These are phyloP conservation scores for Fagus crenata DNA, from an alignment of 306 rosid species.

Conservation along the genomic window DNA sequence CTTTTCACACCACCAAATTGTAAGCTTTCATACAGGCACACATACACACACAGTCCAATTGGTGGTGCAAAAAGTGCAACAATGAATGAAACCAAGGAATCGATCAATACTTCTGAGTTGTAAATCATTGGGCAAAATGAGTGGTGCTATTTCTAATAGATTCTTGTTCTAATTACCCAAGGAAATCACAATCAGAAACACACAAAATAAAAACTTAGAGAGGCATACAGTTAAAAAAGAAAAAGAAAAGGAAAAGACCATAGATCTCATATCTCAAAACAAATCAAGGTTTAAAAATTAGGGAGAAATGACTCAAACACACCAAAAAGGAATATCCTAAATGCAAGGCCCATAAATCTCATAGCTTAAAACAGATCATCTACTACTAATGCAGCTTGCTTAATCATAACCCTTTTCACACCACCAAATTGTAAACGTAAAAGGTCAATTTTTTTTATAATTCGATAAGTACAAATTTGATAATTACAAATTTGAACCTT, in stretches of 20 bases:
- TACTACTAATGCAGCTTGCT: background rate
- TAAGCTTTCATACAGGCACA: background rate
- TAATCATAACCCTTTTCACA: background rate
- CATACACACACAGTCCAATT: background rate
- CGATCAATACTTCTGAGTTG: background rate
- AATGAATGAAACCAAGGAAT: background rate
- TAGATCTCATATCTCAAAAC: no score
- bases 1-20: background rate
- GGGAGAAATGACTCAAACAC: no score
- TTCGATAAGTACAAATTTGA: no score
- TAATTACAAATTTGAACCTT: no score
- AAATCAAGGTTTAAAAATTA: no score
- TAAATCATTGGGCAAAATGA: background rate
- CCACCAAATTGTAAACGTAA: background rate
- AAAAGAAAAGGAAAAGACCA: no score
- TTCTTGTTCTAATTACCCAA: no score
- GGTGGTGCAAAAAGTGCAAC: background rate
- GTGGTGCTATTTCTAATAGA: background rate
- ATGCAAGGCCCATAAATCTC: background rate
- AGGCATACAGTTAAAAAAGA: no score
- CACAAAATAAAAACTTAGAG: no score
- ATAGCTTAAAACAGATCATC: slow-evolving; percentile 6
- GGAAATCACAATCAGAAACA: no score
- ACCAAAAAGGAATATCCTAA: background rate
- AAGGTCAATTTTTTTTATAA: no score